Base-by-base conservation (phyloP, 2,329 filamentous ascomycete species). In the Fusarium incarnatum region DNA sequence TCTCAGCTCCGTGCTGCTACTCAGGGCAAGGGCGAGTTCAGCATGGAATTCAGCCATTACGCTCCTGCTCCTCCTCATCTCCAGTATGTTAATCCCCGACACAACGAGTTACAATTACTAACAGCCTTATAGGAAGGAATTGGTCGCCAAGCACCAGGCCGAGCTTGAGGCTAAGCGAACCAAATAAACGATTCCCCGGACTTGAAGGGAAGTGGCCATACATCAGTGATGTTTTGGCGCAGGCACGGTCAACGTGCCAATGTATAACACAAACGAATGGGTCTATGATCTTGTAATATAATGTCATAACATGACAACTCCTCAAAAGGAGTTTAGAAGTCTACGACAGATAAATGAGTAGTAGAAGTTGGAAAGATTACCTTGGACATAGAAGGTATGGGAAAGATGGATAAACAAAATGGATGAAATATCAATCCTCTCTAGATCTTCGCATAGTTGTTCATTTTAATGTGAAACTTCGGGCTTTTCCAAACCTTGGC, bases 11-110 rank as follows among this genome's bases (percentile, higher is more conserved):
- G 96, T 75, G 96, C 96, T 16, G 93, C 94, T 23, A 98, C 94
- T 4, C 96, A 99, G 84, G 96, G 96, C 68, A 99, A 99, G 87
- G 96, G 96, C 76, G 96, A 99, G 84, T 99, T 98, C 79, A 92
- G 88, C 76, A 98, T 99, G 96, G 96, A 99, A 83, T 99, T 99
- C 78, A 96, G 92, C 81, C 96, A 98, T 83, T 99, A 99, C 77
- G 90, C 92, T 55, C 86, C 94, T 54, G 94, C 96, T 63, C 92
- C 94, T 50, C 89, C 89, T 75, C 94, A 98, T 79, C 80, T 98
- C 80, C 96, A 99, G 91, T 92, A 91, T 79, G 90, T 88, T 46
- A 57, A 46, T 28, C 22, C 28, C 16, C 34, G 13, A 18, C 44
- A 40, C 9, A n/a, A 22, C 22, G 22, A 27, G 13, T 13, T 15